Percentiles rank a stretch among this genome's conserved stretches.
These are phyloP conservation scores for Penicillium canariense DNA, from an alignment of 495 filamentous ascomycete species.

Conservation along the genomic window DNA sequence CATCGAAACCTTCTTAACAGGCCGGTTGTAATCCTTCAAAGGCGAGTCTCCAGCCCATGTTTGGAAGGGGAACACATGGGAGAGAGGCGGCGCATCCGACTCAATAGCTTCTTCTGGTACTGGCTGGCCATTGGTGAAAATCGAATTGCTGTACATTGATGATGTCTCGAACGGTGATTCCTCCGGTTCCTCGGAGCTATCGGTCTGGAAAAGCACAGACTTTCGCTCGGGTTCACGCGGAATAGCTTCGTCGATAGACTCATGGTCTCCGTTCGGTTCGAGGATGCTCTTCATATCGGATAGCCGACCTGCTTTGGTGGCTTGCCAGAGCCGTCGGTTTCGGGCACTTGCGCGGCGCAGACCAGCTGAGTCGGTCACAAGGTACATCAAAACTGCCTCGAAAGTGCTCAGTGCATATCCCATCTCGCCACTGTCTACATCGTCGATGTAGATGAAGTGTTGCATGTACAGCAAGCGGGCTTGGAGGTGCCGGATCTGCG, in stretches of 20 bases:
- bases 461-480: conserved; percentile 89
- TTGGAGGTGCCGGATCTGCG: conserved; percentile 83
- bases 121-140: conserved; percentile 23
- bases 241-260: conserved; percentile 38
- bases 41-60: conserved; percentile 45
- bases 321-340: conserved; percentile 88
- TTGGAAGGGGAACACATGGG: conserved; percentile 90
- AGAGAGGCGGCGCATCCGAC: conserved; percentile 63
- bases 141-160: conserved; percentile 24
- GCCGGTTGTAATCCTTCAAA: conserved; percentile 44
- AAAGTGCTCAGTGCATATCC: conserved; percentile 97
- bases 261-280: conserved; percentile 60
- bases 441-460: conserved; percentile 93
- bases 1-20: conserved; percentile 80
- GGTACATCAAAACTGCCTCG: conserved; percentile 90
- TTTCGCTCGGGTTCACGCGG: conserved; percentile 39
- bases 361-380: conserved; percentile 76
- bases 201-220: conserved; percentile 40
- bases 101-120: conserved; percentile 23
- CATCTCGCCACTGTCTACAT: conserved; percentile 95
- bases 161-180: conserved; percentile 23
- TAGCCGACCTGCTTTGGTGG: conserved; percentile 70
- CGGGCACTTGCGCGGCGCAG: conserved; percentile 78
- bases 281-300: conserved; percentile 74
- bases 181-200: conserved; percentile 39